Conservation (phyloP, 2,329 filamentous ascomycete genomes). For the Talaromyces sp. region DNA sequence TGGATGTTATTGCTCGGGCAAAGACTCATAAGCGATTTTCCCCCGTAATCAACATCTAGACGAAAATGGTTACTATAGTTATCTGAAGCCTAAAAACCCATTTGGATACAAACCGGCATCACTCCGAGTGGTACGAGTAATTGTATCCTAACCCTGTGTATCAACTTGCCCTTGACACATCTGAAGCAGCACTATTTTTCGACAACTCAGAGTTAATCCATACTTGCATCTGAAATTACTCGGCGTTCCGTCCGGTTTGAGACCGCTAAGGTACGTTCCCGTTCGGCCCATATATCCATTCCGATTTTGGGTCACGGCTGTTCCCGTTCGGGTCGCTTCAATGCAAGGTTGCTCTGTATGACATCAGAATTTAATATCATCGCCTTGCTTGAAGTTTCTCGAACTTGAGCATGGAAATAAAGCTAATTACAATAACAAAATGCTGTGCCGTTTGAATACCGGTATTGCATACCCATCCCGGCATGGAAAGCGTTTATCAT, state of each 20-base stretch:
- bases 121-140: neutral
- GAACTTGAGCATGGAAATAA: neutral
- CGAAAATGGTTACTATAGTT: neutral
- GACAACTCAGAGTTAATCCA: neutral
- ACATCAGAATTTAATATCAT: neutral
- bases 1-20: neutral
- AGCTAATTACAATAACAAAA: neutral
- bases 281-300: neutral
- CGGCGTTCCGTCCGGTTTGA: neutral
- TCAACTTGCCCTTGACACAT: neutral
- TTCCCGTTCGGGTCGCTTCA: neutral
- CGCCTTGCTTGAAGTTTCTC: neutral
- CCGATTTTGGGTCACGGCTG: neutral
- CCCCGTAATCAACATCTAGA: neutral
- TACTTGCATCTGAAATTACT: neutral
- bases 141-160: neutral
- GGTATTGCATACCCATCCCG: neutral
- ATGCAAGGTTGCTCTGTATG: neutral
- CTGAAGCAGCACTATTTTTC: neutral
- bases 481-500: neutral
- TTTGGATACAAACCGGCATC: neutral
- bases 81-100: neutral
- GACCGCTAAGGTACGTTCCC: neutral
- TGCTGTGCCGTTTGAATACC: neutral
- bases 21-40: neutral